Conservation (phyloP, 2,329 filamentous ascomycete genomes). For the Aspergillus udagawae region DNA sequence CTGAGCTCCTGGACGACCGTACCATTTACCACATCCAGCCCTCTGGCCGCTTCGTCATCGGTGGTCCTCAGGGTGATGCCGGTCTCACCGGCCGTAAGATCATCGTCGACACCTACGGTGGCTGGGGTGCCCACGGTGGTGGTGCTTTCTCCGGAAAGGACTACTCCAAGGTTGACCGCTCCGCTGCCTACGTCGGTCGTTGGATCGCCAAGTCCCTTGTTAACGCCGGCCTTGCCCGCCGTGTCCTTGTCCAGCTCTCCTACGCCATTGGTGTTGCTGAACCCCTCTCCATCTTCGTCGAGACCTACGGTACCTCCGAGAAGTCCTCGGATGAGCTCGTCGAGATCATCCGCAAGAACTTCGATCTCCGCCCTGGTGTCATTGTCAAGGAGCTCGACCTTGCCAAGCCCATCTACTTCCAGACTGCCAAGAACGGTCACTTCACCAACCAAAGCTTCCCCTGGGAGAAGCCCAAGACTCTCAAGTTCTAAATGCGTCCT, state of each 20-base stretch:
- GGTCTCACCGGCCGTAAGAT: constrained; percentile 99
- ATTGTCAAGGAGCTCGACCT: constrained; percentile 97
- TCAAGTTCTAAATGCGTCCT: constrained; percentile 70
- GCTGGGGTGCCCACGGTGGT: constrained; percentile 99
- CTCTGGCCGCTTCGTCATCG: constrained; percentile 97
- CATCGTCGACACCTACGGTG: constrained; percentile 99
- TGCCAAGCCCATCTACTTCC: constrained; percentile 92
- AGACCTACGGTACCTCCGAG: constrained; percentile 91
- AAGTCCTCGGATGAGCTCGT: constrained; percentile 91
- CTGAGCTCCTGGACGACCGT: constrained; percentile 84
- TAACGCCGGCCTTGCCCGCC: constrained; percentile 79
- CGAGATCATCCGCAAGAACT: constrained; percentile 91
- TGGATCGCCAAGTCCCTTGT: constrained; percentile 99
- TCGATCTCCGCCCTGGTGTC: constrained; percentile 95
- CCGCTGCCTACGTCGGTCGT: constrained; percentile 91
- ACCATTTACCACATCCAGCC: constrained; percentile 99
- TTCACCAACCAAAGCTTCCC: constrained; percentile 97
- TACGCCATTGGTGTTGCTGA: constrained; percentile 99
- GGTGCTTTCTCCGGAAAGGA: constrained; percentile 99
- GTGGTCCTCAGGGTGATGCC: constrained; percentile 97
- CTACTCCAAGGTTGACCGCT: constrained; percentile 99
- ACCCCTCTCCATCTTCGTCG: constrained; percentile 96
- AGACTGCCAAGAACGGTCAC: constrained; percentile 99
- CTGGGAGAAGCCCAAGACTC: constrained; percentile 97
- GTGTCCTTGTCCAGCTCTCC: constrained; percentile 93